Base-by-base conservation (phyloP, 1,284 basidiomycete genomes). In the Ceratobasidium sp. region DNA sequence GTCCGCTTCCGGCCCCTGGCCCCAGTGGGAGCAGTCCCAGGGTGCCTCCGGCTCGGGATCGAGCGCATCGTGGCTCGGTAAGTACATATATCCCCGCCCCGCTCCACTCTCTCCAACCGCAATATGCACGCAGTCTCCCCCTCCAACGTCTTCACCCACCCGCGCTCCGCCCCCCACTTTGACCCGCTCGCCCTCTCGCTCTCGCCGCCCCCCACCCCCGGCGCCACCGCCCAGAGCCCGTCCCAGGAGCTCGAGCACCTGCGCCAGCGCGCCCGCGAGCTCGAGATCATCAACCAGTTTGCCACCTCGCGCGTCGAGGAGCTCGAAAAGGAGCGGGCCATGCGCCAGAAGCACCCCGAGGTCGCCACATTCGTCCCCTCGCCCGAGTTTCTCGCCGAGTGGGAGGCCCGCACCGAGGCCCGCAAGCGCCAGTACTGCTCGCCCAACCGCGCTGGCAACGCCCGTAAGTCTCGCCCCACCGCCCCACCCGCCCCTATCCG, bases 21-120 rank as follows among this genome's bases (percentile, higher is more conserved):
- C 70, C 10, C 70, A 73, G 55, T 73, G 70, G 70, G 70, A 73
- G 70, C 70, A 73, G 55, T 62, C 70, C 70, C 70, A 73, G 70
- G 70, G 70, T 57, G 38, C 70, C 12, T 73, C 70, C 70, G 70
- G 70, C 57, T 73, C 70, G 33, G 57, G 30, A n/a, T 60, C 70
- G 57, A 73, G 46, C 70, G 57, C 70, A 62, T 60, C 70, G n/a
- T 73, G 70, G 70, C 70, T 73, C 70, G 70, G 70, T 73, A 50
- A 62, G 70, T 73, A 73, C 70, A 73, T 73, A 73, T 73, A 55
- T 44, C 70, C 54, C 55, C 35, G 70, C 23, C n/a, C 20, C 16
- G 27, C 55, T 30, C 46, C n/a, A 12, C 70, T 55, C 70, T 62
- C 57, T 33, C 57, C 54, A 44, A 44, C 38, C 35, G 41, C 57